Base-by-base conservation (phyloP, 2,329 filamentous ascomycete species). In the Huntiella moniliformis region DNA sequence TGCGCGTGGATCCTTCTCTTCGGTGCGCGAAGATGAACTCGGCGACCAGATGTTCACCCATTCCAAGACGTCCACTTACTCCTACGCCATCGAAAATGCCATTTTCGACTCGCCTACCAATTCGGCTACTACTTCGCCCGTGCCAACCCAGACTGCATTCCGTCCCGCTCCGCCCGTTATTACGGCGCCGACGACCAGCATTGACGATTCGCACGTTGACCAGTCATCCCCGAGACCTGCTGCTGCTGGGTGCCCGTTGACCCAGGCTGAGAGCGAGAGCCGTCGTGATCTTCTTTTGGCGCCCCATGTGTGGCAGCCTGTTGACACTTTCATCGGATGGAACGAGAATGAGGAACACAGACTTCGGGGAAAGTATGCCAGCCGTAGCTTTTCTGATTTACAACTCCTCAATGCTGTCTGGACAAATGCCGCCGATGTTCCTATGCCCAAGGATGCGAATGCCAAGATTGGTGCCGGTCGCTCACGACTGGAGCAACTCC, bases 401-500 rank as follows among this genome's bases (percentile, higher is more conserved):
- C 68, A 70, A 54, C 65, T 65, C 50, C 56, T 77, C 54, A 65
- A 64, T 49, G 66, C 72, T 57, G 65, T 68, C 40, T 77, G 71
- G 70, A 68, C 67, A 48, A 34, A 42, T n/a, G 59, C 63, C 37
- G 47, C 51, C 38, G 41, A 46, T 16, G 46, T 49, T 18, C 43
- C 41, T 16, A 36, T 45, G n/a, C 40, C 44, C 32, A 45, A 48
- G 43, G 49, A 51, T 18, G 49, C 49, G 42, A 42, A 47, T 39
- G 43, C 40, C 32, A 52, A 47, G 35, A 36, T 37, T 16, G 48
- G 45, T 16, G 60, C 66, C n/a, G 71, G 73, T 47, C 56, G 64
- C 16, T 65, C 79, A 16, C 65, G 69, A 18, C 62, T 87, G 36
- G 82, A 86, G 64, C 71, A 60, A 50, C 67, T 87, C 5, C 81